Base-by-base conservation (phyloP, 805 yeast genomes). In the Barnettozyma botsteinii region DNA sequence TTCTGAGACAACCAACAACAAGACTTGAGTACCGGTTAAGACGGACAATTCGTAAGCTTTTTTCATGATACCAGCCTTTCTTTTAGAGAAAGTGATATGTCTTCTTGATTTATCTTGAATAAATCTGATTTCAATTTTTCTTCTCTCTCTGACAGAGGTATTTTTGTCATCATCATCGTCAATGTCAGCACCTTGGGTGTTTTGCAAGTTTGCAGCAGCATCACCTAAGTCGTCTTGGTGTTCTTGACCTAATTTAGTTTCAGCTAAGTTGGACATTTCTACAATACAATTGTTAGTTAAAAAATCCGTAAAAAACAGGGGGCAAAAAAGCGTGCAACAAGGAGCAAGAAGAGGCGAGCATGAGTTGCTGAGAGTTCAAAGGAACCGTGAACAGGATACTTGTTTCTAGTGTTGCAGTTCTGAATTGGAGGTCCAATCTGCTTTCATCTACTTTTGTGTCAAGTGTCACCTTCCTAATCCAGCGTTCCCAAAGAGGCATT, bases 11-110 rank as follows among this genome's bases (percentile, higher is more conserved):
- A 93, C 98, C 53, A 93, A 76, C 45, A 93, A 70, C 49, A 93
- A 73, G 22, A 93, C 98, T 65, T 93, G 98, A 24, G 98, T 93
- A 42, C 98, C 98, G 12, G 98, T 93, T 54, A 93, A 74, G 38
- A 93, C 98, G 17, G 95, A 84, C 49, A 93, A 73, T 63, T 93
- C 98, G 66, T 91, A 93, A n/a, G 98, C 98, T 69, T 93, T 93
- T 69, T 93, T 93, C 98, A 93, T 93, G 57, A 93, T 91, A 53
- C 98, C 98, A 33, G 96, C 98, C 67, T 91, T 91, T 67, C 98
- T 84, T 69, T 93, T 93, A 39, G 97, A 87, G 58, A 93, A 93
- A 23, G 98, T 93, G 55, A 93, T 94, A 66, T 93, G 98, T 59
- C 98, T 85, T 63, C 98, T 80, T 17, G 96, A 86, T 68, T 93